Percentiles rank a stretch among this genome's conserved stretches.
Evolutionary conservation across 441 rosid genomes (phyloP).

Genomic region (Euphorbia celastroides): DNA sequence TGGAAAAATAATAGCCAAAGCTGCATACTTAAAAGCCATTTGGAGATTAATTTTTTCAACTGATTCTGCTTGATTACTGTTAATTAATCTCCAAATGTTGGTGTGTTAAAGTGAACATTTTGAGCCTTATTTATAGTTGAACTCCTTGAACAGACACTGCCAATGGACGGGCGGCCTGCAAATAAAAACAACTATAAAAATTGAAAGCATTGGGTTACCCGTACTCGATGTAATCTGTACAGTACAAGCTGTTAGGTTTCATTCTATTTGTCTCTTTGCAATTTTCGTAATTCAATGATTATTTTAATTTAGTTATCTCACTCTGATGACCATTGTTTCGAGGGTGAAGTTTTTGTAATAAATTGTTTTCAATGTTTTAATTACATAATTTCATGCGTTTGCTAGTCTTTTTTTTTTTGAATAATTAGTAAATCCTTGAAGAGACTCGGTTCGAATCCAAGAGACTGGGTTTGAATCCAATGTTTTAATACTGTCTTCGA

Average conservation of each 20-base stretch:
- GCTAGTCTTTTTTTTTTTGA: too few relatives aligned
- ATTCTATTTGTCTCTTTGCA: not conserved
- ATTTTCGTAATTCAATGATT: too few relatives aligned
- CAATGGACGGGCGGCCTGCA: not conserved
- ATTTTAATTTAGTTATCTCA: too few relatives aligned
- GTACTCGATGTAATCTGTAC: not conserved
- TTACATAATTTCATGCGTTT: too few relatives aligned
- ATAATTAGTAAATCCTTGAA: too few relatives aligned
- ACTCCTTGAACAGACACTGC: not conserved
- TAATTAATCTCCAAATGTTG: not conserved
- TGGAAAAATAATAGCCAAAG: constrained; percentile 26
- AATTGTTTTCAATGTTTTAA: too few relatives aligned
- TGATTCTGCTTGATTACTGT: not conserved
- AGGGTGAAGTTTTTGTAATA: too few relatives aligned
- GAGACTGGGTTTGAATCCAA: too few relatives aligned
- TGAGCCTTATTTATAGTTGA: constrained; percentile 5
- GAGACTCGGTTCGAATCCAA: too few relatives aligned
- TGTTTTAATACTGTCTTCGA: too few relatives aligned
- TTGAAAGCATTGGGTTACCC: constrained; percentile 5
- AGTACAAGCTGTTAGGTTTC: not conserved
- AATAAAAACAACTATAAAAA: not conserved
- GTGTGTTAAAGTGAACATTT: not conserved
- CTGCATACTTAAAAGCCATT: constrained; percentile 26
- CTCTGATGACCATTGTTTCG: too few relatives aligned
- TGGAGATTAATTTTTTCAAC: not conserved